phyloP scores from a whole-genome alignment of 1,139 yeast genomes.

The Lodderomyces theae region DNA sequence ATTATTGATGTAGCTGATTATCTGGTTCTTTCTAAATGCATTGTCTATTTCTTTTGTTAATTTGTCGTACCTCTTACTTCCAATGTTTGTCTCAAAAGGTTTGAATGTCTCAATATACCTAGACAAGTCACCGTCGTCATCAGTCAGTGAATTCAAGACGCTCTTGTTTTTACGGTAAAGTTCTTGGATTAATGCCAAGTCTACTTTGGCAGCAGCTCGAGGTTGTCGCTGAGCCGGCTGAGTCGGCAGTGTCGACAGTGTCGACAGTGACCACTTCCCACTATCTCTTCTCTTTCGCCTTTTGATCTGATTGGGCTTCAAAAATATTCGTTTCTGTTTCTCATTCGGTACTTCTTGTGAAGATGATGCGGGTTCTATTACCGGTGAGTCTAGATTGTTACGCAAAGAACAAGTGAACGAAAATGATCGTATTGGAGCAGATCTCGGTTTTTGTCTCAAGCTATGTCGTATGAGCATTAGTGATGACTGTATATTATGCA shows the following conservation, averaged over 20 bases:
- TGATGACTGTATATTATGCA: neutral
- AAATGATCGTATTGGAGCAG: neutral
- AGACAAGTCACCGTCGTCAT: constrained; percentile 8
- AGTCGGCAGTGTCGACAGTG: no score
- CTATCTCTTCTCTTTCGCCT: constrained; percentile 1
- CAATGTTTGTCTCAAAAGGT: constrained; percentile 14
- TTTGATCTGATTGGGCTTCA: constrained; percentile 7
- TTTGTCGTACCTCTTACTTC: constrained; percentile 13
- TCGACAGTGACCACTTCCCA: neutral
- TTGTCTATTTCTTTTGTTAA: constrained; percentile 13
- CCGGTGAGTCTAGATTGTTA: neutral
- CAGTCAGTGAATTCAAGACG: neutral
- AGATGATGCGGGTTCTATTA: neutral
- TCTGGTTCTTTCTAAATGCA: constrained; percentile 23
- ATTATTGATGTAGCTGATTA: neutral
- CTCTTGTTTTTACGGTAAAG: neutral
- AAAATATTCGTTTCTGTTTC: constrained; percentile 10
- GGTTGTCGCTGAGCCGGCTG: neutral
- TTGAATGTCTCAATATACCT: constrained; percentile 15
- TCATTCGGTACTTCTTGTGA: neutral
- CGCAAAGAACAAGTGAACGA: neutral
- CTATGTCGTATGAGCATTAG: neutral
- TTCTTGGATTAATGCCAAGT: neutral
- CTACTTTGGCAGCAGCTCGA: neutral
- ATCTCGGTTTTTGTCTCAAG: neutral